phyloP scores from a whole-genome alignment of 2,329 filamentous ascomycete genomes.

The Clonostachys sp. region DNA sequence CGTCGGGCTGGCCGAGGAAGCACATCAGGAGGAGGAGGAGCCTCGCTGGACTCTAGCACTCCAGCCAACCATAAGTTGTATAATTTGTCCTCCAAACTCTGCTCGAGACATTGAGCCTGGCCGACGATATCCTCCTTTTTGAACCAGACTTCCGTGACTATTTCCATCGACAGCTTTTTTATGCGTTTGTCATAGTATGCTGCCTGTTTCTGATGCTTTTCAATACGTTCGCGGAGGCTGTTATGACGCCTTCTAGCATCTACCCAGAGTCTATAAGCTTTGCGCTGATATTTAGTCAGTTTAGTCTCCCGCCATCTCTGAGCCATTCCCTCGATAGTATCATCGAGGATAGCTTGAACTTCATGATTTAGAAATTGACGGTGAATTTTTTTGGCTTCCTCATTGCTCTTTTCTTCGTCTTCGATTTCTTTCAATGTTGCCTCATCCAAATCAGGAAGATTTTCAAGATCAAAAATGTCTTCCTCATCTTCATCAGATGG shows the following conservation, averaged over 20 bases:
- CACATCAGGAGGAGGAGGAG: slow-evolving; percentile 27
- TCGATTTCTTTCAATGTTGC: slow-evolving; percentile 60
- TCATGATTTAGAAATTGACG: slow-evolving; percentile 1
- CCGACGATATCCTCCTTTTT: slow-evolving; percentile 44
- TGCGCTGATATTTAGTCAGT: slow-evolving; percentile 47
- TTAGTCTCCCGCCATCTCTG: slow-evolving; percentile 54
- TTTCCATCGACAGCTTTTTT: slow-evolving; percentile 45
- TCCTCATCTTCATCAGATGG: slow-evolving; percentile 12
- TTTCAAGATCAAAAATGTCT: slow-evolving; percentile 37
- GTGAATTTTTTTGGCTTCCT: slow-evolving; percentile 5
- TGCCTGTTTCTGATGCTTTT: slow-evolving; percentile 33
- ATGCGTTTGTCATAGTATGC: slow-evolving; percentile 45
- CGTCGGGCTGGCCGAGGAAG: slow-evolving; percentile 8
- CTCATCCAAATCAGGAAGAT: slow-evolving; percentile 35
- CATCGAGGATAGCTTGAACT: slow-evolving; percentile 47
- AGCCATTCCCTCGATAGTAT: slow-evolving; percentile 44
- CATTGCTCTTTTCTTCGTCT: slow-evolving; percentile 38
- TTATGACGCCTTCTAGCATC: slow-evolving; percentile 39
- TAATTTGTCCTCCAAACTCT: slow-evolving; percentile 58
- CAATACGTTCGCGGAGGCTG: slow-evolving; percentile 23
- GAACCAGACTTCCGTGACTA: slow-evolving; percentile 47
- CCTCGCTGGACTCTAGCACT: slow-evolving; percentile 33
- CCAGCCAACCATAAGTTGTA: slow-evolving; percentile 44
- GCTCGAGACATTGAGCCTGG: slow-evolving; percentile 57
- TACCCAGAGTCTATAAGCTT: slow-evolving; percentile 59